Evolutionary conservation across 2,329 filamentous ascomycete genomes (phyloP), one percentile per base, ranked within the genome.

Genomic region (Dactylella cylindrospora): DNA sequence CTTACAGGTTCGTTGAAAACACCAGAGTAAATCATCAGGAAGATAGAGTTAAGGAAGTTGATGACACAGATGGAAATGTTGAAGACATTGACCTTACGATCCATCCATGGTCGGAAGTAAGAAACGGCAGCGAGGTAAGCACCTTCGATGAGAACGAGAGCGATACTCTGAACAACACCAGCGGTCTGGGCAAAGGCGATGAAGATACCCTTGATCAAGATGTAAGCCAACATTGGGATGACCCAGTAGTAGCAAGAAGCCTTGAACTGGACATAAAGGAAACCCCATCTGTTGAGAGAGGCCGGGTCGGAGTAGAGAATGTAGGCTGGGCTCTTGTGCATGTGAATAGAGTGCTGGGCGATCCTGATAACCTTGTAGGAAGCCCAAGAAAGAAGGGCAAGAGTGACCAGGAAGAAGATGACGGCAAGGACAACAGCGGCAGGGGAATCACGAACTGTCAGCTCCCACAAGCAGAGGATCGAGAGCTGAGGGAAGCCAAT

Each of bases 291-390:
- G 81, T 96, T 95, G 66, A 97, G 81, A 47, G 87, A 85, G 65
- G 88, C 81, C n/a, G 90, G 90, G 70, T 97, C 90, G 2, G 91
- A 95, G 76, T 94, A 97, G 65, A 97, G 83, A 68, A 96, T 95
- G 74, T 96, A 96, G 22, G 90, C 91, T 20, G 91, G 90, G 76
- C 95, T 96, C 76, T 91, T 90, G 79, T 96, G 90, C 83, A 95
- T 88, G 54, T 80, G 75, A 65, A 95, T 86, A 25, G 90, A 96
- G 68, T 88, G 86, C 71, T 88, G 88, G 26, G 90, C 91, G 65
- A 97, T 86, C 50, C 83, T 82, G 68, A 95, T 87, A 66, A 97
- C 89, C 77, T 95, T 96, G 75, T 82, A 85, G 0, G 89, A 84
- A 39, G 90, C 91, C 88, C 89, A 96, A 17, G 76, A 84, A 26